A percentile compares a stretch with the other conserved stretches of the same genome.
Conservation (phyloP, 2,329 filamentous ascomycete genomes). For the Aspergillus quadrilineatus region DNA sequence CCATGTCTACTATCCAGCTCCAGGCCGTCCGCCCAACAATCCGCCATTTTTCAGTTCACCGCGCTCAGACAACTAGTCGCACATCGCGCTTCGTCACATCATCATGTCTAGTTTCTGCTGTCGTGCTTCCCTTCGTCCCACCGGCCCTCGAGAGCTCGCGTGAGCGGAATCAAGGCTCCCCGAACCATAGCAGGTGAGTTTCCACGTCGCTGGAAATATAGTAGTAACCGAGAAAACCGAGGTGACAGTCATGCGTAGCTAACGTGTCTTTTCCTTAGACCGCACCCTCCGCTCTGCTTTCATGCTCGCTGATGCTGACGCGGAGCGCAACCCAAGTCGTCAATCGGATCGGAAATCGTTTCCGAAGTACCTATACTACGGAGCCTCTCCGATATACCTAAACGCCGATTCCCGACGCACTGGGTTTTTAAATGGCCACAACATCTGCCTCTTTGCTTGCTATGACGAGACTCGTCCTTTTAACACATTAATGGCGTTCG, state of each 20-base stretch:
- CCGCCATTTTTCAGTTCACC: constrained; percentile 47
- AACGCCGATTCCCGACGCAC: constrained; percentile 1
- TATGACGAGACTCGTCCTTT: neutral
- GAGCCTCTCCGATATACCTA: neutral
- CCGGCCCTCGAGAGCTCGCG: constrained; percentile 48
- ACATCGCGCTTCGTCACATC: constrained; percentile 41
- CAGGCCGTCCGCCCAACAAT: constrained; percentile 34
- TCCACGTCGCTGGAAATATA: neutral
- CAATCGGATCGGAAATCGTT: constrained; percentile 5
- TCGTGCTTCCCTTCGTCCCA: constrained; percentile 48
- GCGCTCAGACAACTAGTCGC: constrained; percentile 40
- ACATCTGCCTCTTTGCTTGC: neutral
- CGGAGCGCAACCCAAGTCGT: neutral
- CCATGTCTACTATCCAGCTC: constrained; percentile 25
- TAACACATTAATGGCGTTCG: neutral
- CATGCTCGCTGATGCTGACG: constrained; percentile 35
- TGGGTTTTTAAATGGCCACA: neutral
- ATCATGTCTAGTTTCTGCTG: constrained; percentile 44
- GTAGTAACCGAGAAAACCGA: neutral
- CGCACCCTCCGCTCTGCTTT: constrained; percentile 44
- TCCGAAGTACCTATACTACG: constrained; percentile 2
- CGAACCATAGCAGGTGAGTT: constrained; percentile 40
- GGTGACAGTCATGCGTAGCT: neutral
- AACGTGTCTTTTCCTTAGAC: constrained; percentile 22
- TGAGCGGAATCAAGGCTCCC: constrained; percentile 39